phyloP scores from a whole-genome alignment of 2,329 filamentous ascomycete species.

The Diaporthe helianthi region DNA sequence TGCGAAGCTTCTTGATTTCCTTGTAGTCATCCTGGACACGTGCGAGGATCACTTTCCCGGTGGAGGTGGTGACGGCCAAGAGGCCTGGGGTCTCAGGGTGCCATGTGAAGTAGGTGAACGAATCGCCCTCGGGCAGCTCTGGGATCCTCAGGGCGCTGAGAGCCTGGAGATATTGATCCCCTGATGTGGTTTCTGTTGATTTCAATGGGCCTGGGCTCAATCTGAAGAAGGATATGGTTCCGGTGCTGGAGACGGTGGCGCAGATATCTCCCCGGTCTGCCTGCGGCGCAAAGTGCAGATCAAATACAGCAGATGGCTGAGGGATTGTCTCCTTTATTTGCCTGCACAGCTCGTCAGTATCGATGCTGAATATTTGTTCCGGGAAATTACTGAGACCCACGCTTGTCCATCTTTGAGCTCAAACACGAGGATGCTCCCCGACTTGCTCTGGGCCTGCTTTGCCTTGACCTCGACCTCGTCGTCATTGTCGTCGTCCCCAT shows the following conservation, averaged over 20 bases:
- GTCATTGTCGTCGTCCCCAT: conserved; percentile 35
- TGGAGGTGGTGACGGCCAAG: conserved; percentile 75
- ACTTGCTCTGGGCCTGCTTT: conserved; percentile 65
- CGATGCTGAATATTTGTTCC: conserved; percentile 29
- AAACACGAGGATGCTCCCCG: conserved; percentile 77
- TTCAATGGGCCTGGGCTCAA: conserved; percentile 50
- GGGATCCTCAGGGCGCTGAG: conserved; percentile 54
- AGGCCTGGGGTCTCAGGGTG: conserved; percentile 62
- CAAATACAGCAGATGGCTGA: conserved; percentile 78
- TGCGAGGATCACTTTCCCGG: conserved; percentile 67
- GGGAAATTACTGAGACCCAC: conserved; percentile 55
- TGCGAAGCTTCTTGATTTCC: conserved; percentile 43
- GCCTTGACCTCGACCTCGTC: conserved; percentile 39
- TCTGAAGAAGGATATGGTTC: conserved; percentile 69
- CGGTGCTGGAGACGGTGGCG: conserved; percentile 80
- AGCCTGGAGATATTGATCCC: conserved; percentile 43
- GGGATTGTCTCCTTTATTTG: conserved; percentile 63
- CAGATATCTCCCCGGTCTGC: conserved; percentile 59
- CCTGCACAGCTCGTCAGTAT: conserved; percentile 47
- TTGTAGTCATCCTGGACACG: conserved; percentile 52
- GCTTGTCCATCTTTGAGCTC: conserved; percentile 57
- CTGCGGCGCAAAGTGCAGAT: conserved; percentile 78
- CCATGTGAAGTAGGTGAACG: conserved; percentile 79
- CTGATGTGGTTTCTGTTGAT: conserved; percentile 35
- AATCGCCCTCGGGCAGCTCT: conserved; percentile 60